A percentile compares a stretch with the other conserved stretches of the same genome.
These are phyloP conservation scores for Aphanoascus verrucosus DNA, from an alignment of 2,329 filamentous ascomycete genomes.

Conservation along the genomic window DNA sequence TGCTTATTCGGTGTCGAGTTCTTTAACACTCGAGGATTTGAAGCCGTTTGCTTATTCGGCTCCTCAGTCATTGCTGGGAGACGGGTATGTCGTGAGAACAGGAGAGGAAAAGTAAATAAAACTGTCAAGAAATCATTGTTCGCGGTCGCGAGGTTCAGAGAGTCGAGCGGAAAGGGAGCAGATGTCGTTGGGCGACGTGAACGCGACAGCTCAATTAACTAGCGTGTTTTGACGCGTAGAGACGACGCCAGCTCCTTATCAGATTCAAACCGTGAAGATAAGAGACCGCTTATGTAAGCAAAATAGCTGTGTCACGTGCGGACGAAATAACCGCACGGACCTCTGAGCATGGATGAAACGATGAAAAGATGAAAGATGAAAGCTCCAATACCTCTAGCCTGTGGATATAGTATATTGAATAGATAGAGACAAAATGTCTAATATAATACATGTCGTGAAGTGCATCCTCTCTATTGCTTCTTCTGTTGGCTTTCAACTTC, in stretches of 20 bases:
- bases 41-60: conserved; percentile 5
- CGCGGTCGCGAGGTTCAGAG: not conserved
- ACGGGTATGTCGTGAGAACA: not conserved
- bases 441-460: conserved; percentile 1
- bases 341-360: too few relatives aligned
- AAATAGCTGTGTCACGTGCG: too few relatives aligned
- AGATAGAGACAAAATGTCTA: not conserved
- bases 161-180: not conserved
- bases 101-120: not conserved
- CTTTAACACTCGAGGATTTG: conserved; percentile 11
- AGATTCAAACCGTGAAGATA: not conserved
- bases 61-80: not conserved
- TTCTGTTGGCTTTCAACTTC: not conserved
- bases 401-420: not conserved
- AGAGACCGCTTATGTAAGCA: not conserved
- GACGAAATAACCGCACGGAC: too few relatives aligned
- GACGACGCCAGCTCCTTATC: not conserved
- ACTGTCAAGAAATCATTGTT: not conserved
- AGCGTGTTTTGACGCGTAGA: conserved; percentile 6
- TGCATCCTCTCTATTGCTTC: not conserved
- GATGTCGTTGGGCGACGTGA: not conserved
- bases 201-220: not conserved
- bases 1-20: conserved; percentile 31
- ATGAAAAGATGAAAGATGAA: not conserved
- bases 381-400: not conserved